Percentiles rank a stretch among this genome's conserved stretches.
Conservation (phyloP, 192 early-diverging fungal species). For the Coemansia sp. region DNA sequence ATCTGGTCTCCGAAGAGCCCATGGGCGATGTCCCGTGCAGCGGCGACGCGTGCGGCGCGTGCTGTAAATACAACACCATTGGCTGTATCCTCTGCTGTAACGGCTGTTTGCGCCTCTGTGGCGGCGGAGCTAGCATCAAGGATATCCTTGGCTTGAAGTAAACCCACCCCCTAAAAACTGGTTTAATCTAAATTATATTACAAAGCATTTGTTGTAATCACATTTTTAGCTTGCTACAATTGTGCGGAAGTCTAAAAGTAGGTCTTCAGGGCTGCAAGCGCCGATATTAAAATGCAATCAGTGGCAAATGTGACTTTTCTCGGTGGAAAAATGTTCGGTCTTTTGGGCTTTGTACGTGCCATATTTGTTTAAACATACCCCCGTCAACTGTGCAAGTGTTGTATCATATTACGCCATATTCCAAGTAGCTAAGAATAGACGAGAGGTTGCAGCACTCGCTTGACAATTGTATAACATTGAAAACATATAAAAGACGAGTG, state of each 20-base stretch:
- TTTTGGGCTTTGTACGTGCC: no score
- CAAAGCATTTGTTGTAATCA: neutral
- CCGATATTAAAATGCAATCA: no score
- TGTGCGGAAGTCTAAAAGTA: no score
- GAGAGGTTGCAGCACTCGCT: no score
- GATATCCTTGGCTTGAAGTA: constrained; percentile 32
- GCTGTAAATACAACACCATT: constrained; percentile 50
- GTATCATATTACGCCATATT: no score
- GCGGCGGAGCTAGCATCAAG: constrained; percentile 44
- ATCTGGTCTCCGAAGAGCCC: constrained; percentile 36
- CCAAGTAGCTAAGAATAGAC: no score
- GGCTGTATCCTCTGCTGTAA: constrained; percentile 49
- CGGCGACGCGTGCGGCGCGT: constrained; percentile 42
- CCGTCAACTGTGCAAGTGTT: neutral
- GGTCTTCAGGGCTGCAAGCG: no score
- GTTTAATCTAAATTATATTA: neutral
- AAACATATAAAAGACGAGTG: neutral
- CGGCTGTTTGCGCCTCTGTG: constrained; percentile 45
- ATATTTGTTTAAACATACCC: neutral
- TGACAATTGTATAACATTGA: neutral
- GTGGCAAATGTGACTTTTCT: no score
- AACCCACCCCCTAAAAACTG: neutral
- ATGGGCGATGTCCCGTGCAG: constrained; percentile 27
- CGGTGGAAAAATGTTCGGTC: no score
- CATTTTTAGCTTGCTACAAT: neutral